Percentiles rank a stretch among this genome's conserved stretches.
Evolutionary conservation across 257 asterid species (phyloP).

Genomic region (Solanum gracilifrons): DNA sequence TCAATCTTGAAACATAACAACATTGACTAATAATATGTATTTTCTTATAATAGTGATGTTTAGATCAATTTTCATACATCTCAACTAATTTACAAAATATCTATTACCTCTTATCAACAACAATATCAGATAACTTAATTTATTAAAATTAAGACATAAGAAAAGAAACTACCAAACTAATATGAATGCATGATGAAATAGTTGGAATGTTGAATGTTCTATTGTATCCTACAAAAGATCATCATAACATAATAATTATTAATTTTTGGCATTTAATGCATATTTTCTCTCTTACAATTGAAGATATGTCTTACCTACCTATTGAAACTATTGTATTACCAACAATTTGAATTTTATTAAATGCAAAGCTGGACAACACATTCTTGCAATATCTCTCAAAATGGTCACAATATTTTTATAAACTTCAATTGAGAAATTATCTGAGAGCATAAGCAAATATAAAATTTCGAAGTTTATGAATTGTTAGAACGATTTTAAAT

Average conservation of each 20-base stretch:
- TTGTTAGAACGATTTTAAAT: neutral
- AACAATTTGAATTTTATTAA: neutral
- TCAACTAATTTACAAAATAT: neutral
- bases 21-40: neutral
- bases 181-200: neutral
- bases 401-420: neutral
- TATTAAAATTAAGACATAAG: neutral
- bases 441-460: neutral
- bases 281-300: neutral
- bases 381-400: neutral
- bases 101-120: neutral
- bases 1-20: neutral
- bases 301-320: neutral
- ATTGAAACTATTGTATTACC: neutral
- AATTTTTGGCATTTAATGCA: neutral
- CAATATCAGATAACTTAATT: accelerated
- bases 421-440: no score
- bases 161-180: neutral
- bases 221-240: neutral
- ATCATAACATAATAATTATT: neutral
- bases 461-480: neutral
- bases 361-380: neutral
- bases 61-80: neutral
- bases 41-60: neutral
- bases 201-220: neutral